Evolutionary conservation across 2,329 filamentous ascomycete species (phyloP).

Genomic region (Neofusicoccum kwambonambiense): DNA sequence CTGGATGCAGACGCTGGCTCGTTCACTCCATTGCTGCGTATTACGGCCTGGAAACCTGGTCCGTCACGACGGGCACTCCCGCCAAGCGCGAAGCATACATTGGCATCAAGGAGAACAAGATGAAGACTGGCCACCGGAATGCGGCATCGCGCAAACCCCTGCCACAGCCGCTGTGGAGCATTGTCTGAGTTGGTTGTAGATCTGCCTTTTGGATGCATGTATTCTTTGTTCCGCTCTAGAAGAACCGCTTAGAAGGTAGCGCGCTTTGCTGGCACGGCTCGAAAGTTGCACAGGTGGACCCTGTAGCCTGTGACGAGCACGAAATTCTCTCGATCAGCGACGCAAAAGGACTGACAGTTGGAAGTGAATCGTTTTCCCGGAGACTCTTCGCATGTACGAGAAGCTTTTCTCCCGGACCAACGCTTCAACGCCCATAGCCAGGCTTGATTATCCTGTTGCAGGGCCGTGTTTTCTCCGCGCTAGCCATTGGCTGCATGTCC

Average conservation of each 20-base stretch:
- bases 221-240: background rate
- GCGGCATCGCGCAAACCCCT: slow-evolving; percentile 24
- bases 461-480: too few relatives aligned
- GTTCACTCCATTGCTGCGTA: slow-evolving; percentile 90
- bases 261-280: background rate
- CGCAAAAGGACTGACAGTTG: too few relatives aligned
- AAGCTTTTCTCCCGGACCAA: too few relatives aligned
- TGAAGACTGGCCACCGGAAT: slow-evolving; percentile 23
- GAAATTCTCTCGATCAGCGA: too few relatives aligned
- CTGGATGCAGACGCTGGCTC: slow-evolving; percentile 70
- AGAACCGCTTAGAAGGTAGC: background rate
- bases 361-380: too few relatives aligned
- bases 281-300: background rate
- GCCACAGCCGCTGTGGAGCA: slow-evolving; percentile 35
- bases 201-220: background rate
- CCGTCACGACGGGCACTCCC: slow-evolving; percentile 69
- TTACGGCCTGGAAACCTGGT: slow-evolving; percentile 84
- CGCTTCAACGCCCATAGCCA: too few relatives aligned
- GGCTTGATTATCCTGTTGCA: too few relatives aligned
- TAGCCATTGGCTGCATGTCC: too few relatives aligned
- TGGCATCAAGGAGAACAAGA: slow-evolving; percentile 58
- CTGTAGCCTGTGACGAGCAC: too few relatives aligned
- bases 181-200: slow-evolving; percentile 27
- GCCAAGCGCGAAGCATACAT: slow-evolving; percentile 80
- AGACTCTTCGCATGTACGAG: too few relatives aligned